Percentiles rank a stretch among this genome's conserved stretches.
Conservation (phyloP, 1,139 yeast genomes). For the Candida tetrigidarum region DNA sequence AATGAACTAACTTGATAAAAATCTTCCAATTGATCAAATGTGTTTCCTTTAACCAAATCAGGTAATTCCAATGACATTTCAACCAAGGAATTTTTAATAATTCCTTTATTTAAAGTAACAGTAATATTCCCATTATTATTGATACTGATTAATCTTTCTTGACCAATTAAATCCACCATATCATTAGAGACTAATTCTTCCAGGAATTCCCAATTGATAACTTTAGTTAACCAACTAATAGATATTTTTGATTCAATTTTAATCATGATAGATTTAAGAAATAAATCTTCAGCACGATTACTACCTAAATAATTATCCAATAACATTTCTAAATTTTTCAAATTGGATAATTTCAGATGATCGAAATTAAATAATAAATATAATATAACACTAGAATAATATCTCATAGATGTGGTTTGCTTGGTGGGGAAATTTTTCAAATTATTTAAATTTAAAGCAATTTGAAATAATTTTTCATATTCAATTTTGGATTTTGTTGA, state of each 20-base stretch:
- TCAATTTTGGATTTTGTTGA: slow-evolving; percentile 45
- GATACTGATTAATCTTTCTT: slow-evolving; percentile 51
- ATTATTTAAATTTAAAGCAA: slow-evolving; percentile 56
- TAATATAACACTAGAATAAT: slow-evolving; percentile 47
- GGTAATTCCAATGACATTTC: slow-evolving; percentile 11
- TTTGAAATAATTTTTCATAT: slow-evolving; percentile 61
- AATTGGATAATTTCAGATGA: slow-evolving; percentile 50
- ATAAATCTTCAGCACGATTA: slow-evolving; percentile 58
- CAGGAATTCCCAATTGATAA: slow-evolving; percentile 69
- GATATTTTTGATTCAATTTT: slow-evolving; percentile 57
- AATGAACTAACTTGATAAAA: slow-evolving; percentile 23
- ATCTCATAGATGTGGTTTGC: slow-evolving; percentile 30
- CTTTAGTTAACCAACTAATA: slow-evolving; percentile 60
- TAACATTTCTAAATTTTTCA: slow-evolving; percentile 13
- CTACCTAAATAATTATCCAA: slow-evolving; percentile 59
- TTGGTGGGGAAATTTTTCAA: slow-evolving; percentile 31
- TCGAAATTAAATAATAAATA: slow-evolving; percentile 52
- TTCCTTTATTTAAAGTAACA: slow-evolving; percentile 57
- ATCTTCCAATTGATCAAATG: slow-evolving; percentile 27
- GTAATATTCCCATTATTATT: slow-evolving; percentile 40
- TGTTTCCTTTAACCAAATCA: neutral
- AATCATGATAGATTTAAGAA: slow-evolving; percentile 59
- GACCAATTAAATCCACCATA: slow-evolving; percentile 43
- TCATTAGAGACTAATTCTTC: slow-evolving; percentile 44
- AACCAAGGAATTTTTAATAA: slow-evolving; percentile 52